Base-by-base conservation (phyloP, 202 grass and related monocot species). In the Panicum hallii region DNA sequence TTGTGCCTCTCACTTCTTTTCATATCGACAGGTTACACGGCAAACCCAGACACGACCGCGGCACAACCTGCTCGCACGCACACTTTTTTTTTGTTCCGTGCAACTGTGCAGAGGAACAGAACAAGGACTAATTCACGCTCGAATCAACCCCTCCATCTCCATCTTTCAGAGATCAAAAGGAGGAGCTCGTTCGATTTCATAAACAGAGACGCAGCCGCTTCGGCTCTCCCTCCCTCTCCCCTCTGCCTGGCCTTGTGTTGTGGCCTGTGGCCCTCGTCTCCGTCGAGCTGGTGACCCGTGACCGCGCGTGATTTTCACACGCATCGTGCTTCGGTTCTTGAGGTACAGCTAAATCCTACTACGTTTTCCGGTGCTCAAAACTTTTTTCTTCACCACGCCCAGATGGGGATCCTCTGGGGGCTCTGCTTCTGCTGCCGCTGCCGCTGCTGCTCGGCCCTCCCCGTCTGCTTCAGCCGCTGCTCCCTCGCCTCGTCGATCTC, bases 401-500 rank as follows among this genome's bases (percentile, higher is more conserved):
- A 89, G 20, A 97, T 87, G 22, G 94, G 89, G 85, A 97, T 93
- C 66, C 90, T 83, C 63, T 85, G 84, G 45, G 89, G 82, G 75
- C 66, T 90, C 72, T 90, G 82, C 83, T 90, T 89, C 87, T 82
- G 87, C 85, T 93, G 72, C 9, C 20, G 79, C 74, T 86, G 94
- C 58, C 75, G 65, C 76, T 91, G 90, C 83, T 90, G 87, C 82
- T 88, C 87, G 45, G 82, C 49, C 53, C 64, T 40, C 50, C 72
- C 82, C 3, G 71, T 83, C 74, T 92, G 79, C 65, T 85, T 90
- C 62, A 61, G 75, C 34, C 85, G 68, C 46, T 81, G 82, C 82
- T 97, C 88, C 60, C 53, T 83, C 77, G 81, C 88, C 72, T 97
- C 91, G 66, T 97, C 94, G 17, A 92, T 83, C 64, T 94, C 91